Conservation (phyloP, 345 rosid genomes). For the Garcia nutans region DNA sequence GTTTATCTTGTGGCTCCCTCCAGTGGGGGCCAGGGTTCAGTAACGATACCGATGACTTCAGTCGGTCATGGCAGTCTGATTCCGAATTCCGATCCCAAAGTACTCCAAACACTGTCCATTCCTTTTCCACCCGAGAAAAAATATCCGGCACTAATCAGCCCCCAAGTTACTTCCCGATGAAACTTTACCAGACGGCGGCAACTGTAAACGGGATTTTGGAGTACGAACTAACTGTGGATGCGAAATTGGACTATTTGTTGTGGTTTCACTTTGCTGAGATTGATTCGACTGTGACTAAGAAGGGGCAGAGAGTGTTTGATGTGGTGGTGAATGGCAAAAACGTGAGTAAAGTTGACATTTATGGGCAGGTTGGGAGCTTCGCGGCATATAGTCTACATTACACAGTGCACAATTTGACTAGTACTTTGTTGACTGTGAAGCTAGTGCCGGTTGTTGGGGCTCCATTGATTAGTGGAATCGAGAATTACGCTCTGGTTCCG, state of each 20-base stretch:
- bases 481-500: constrained; percentile 86
- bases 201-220: constrained; percentile 49
- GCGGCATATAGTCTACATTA: constrained; percentile 56
- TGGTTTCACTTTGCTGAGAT: constrained; percentile 98
- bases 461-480: constrained; percentile 75
- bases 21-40: constrained; percentile 97
- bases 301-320: constrained; percentile 75
- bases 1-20: constrained; percentile 63
- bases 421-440: constrained; percentile 50
- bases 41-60: constrained; percentile 71
- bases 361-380: constrained; percentile 58
- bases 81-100: constrained; percentile 31
- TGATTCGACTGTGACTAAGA: constrained; percentile 60
- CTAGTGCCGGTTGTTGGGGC: constrained; percentile 58
- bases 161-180: constrained; percentile 92
- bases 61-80: constrained; percentile 92
- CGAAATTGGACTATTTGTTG: constrained; percentile 85
- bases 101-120: constrained; percentile 29
- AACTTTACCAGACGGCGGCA: constrained; percentile 80
- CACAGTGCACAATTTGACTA: constrained; percentile 53
- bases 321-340: constrained; percentile 61
- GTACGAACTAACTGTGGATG: constrained; percentile 73
- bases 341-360: constrained; percentile 72
- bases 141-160: constrained; percentile 51
- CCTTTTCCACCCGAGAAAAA: constrained; percentile 43